Base-by-base conservation (phyloP, 495 filamentous ascomycete species). In the Cercophora scortea region DNA sequence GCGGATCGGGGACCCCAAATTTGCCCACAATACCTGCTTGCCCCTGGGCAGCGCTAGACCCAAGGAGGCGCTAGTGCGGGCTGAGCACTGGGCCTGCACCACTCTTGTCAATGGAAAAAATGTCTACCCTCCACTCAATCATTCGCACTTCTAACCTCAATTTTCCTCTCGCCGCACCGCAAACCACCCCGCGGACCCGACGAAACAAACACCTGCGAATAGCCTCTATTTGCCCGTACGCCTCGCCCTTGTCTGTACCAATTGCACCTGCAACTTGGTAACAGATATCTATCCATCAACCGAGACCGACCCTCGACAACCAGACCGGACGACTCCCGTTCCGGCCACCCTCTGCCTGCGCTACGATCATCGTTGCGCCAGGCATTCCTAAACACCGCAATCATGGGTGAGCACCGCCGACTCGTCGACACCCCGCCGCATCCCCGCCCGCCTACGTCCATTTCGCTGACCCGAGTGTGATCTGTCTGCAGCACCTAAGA, bases 351-450 rank as follows among this genome's bases (percentile, higher is more conserved):
- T 51, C 53, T 58, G 36, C 32, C 62, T 66, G 54, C 70, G 71
- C 75, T 66, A 70, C 74, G 70, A 67, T 62, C 51, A 61, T 66
- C 65, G 65, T 61, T 61, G 72, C 72, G 72, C 72, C 66, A 66
- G 54, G 61, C 40, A n/a, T 15, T 10, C 33, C 45, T 47, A 66
- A 71, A 68, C 62, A 70, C 80, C 85, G 82, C 85, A 90, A 91
- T 84, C 84, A 94, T 94, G 89, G 85, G 89, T 93, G 75, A 70
- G 86, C 76, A 60, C 55, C 55, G 51, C 65, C 62, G 49, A 42
- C 57, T 49, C 57, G 19, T 39, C 45, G 16, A 9, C 32, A 8
- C 47, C 9, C 34, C 44, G 51, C 55, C 51, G 25, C 25, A 25
- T 19, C 36, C 48, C 46, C 19, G 47, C 44, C 43, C 42, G 45